Evolutionary conservation across 345 rosid species (phyloP), one percentile per base, ranked within the genome.

Genomic region (Citrus mangshanensis): DNA sequence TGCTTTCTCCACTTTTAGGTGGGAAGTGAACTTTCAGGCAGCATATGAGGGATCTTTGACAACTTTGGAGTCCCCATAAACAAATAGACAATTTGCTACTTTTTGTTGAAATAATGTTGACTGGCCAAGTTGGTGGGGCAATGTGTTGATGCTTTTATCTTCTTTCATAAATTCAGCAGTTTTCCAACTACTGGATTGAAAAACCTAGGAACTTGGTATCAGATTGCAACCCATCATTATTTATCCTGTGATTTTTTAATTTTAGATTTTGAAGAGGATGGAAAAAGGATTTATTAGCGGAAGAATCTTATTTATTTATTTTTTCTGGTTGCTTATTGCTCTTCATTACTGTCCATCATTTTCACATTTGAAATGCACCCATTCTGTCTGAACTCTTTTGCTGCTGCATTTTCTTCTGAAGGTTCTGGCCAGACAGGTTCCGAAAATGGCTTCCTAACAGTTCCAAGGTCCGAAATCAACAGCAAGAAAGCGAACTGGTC

Each of bases 361-460:
- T 37, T 76, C 49, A n/a, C 7, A 63, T 72, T 56, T 70, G 19
- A 32, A 6, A 16, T 2, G 19, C 16, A 69, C 42, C 1, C 22
- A 7, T 61, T 49, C 21, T 35, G 55, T 30, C 55, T 63, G 68
- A 60, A 66, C 62, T 58, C 51, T 12, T 73, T 60, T 66, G 42
- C 6, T 68, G 9, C 54, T 79, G 42, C 68, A 77, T 46, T 79
- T 82, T 60, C 77, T 77, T 65, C 70, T 66, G 70, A 30, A 93
- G 98, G 78, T 87, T 89, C 77, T 89, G 89, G 89, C 96, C 99
- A 2, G 97, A 93, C 73, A 87, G 89, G 76, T 46, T 95, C 65
- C 81, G 81, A 72, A 89, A 88, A 79, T 92, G 92, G 93, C 83
- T 89, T 73, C 92, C 95, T 0, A 85, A 54, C 82, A 75, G 83